Base-by-base conservation (phyloP, 2,329 filamentous ascomycete species). In the Trichophyton schoenleinii region DNA sequence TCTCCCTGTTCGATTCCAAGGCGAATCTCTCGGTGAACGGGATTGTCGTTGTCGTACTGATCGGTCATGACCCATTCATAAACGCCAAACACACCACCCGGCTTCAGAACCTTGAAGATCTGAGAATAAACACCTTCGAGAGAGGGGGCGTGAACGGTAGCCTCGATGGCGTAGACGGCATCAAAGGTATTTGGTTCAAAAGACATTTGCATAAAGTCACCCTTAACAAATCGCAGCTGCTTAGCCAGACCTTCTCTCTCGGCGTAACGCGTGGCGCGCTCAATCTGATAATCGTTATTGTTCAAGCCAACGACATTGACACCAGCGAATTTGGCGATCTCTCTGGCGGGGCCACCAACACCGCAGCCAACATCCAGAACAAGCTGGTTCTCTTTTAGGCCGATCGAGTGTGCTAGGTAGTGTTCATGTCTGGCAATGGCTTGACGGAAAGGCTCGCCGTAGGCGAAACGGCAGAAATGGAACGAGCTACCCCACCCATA, bases 1-100 rank as follows among this genome's bases (percentile, higher is more conserved):
- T 97, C 87, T 70, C 94, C 94, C 72, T 90, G 86, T 80, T 99
- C 94, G 66, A 99, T 99, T 66, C 88, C 91, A 18, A 96, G 85
- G 66, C 94, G 89, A 71, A 97, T 94, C 73, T 89, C 84, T 67
- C 91, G 88, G 79, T 97, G 94, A 70, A 85, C 81, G 0, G 89
- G 75, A 80, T 96, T 91, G 63, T 87, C 81, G 73, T 95, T 92
- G 78, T 97, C 88, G 77, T 96, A 99, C 25, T 86, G 79, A 65
- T 96, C 91, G 5, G 91, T 97, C 94, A 99, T 97, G 71, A 97
- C 81, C 94, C 94, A 97, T 77, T 99, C 94, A 78, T 97, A 99
- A 59, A 97, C 92, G 72, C 92, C 94, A 69, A 97, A 99, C 59
- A 90, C 81, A 74, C 94, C 92, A 63, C 94, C 94, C 20, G 94